phyloP scores from a whole-genome alignment of 2,329 filamentous ascomycete genomes.

The Penicillium sp. region DNA sequence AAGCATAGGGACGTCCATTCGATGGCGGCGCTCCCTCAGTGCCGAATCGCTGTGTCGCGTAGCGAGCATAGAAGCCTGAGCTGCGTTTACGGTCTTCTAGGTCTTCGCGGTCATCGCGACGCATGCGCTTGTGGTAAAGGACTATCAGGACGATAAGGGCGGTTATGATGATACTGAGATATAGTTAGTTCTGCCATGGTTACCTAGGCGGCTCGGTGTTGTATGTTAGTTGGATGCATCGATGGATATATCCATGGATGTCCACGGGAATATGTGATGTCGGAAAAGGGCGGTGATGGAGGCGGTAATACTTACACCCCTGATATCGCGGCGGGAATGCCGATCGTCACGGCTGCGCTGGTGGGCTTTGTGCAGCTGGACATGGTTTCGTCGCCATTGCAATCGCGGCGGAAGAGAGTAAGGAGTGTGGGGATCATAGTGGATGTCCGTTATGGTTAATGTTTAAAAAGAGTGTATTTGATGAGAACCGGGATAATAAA shows the following conservation, averaged over 20 bases:
- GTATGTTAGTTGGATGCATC: background rate
- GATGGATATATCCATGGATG: background rate
- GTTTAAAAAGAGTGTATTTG: background rate
- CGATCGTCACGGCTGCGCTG: constrained; percentile 8
- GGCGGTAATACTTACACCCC: constrained; percentile 2
- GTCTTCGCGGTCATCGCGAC: constrained; percentile 3
- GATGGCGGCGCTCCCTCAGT: background rate
- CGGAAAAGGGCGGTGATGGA: background rate
- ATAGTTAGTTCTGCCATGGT: background rate
- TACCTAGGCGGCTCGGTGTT: background rate
- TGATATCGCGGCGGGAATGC: constrained; percentile 8
- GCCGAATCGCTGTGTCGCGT: constrained; percentile 4
- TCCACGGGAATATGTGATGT: background rate
- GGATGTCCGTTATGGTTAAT: background rate
- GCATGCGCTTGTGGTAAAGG: constrained; percentile 2
- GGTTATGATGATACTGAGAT: background rate
- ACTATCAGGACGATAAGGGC: constrained; percentile 7
- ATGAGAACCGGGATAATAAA: background rate
- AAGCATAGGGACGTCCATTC: background rate
- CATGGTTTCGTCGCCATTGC: constrained; percentile 8
- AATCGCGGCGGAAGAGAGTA: constrained; percentile 6
- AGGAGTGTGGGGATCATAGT: constrained; percentile 5
- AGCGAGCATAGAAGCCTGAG: constrained; percentile 6
- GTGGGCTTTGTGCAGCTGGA: constrained; percentile 12
- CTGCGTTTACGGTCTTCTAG: constrained; percentile 3